A percentile compares a stretch with the other conserved stretches of the same genome.
Conservation (phyloP, 2,329 filamentous ascomycete genomes). For the Ascochyta fabae region DNA sequence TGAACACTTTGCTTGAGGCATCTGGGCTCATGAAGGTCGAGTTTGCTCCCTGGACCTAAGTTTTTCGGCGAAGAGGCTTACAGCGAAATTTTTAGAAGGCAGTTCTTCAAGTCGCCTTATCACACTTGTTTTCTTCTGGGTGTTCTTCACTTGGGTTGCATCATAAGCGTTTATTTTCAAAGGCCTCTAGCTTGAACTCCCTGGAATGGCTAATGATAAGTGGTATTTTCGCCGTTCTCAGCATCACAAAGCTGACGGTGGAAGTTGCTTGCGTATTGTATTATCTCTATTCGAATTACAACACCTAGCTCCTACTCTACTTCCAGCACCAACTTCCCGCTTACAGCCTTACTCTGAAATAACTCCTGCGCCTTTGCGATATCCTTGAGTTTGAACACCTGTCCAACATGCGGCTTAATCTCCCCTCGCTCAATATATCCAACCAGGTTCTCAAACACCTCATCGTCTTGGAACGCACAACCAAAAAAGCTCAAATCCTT, state of each 20-base stretch:
- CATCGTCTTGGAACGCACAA: conserved; percentile 19
- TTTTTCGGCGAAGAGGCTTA: no score
- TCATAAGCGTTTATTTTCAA: no score
- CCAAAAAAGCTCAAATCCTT: conserved; percentile 23
- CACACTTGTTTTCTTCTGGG: no score
- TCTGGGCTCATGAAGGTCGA: neutral
- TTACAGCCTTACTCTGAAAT: conserved; percentile 9
- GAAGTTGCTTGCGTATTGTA: no score
- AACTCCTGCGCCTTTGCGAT: conserved; percentile 17
- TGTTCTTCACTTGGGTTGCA: no score
- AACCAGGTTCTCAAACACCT: conserved; percentile 17
- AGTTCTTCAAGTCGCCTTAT: no score
- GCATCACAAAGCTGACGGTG: no score
- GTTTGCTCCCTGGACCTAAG: neutral
- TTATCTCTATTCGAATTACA: no score
- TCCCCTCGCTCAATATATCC: conserved; percentile 18
- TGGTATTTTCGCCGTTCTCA: no score
- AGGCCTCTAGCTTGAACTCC: no score
- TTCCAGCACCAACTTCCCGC: conserved; percentile 15
- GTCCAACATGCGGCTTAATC: conserved; percentile 16
- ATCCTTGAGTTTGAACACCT: conserved; percentile 16
- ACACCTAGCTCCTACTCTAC: neutral
- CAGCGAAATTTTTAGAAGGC: no score
- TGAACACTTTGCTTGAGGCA: conserved; percentile 7
- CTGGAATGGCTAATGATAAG: no score